phyloP scores from a whole-genome alignment of 2,329 filamentous ascomycete species.

The Alternaria consortialis region DNA sequence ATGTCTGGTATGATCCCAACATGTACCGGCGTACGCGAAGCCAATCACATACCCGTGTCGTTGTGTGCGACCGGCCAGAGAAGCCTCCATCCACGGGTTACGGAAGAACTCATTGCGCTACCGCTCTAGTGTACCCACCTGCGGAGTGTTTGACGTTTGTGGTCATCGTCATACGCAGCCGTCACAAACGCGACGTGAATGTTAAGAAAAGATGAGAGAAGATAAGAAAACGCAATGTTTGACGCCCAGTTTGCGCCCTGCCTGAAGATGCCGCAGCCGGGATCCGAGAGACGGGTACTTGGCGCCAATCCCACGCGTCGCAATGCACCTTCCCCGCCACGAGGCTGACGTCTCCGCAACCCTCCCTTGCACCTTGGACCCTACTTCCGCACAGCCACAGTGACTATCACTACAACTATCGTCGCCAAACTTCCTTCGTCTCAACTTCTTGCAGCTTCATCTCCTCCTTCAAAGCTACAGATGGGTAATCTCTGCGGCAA shows the following conservation, averaged over 20 bases:
- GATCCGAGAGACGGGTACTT: conserved; percentile 30
- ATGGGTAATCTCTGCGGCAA: conserved; percentile 94
- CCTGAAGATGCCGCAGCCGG: conserved; percentile 7
- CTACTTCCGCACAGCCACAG: conserved; percentile 30
- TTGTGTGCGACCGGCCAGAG: conserved; percentile 7
- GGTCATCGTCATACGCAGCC: conserved; percentile 1
- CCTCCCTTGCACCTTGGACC: conserved; percentile 15
- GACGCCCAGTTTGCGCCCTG: not conserved
- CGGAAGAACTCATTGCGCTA: conserved; percentile 13
- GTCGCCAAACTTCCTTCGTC: conserved; percentile 1
- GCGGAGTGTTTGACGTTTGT: conserved; percentile 12
- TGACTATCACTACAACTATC: conserved; percentile 2
- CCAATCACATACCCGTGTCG: not conserved
- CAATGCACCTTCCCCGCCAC: conserved; percentile 24
- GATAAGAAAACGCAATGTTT: not conserved
- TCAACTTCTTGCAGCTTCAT: not conserved
- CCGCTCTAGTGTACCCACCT: conserved; percentile 14
- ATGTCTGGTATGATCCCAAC: not conserved
- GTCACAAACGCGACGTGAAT: conserved; percentile 3
- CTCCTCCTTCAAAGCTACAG: conserved; percentile 2
- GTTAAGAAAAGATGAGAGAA: not conserved
- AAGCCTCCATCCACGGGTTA: conserved; percentile 5
- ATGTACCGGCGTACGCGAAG: not conserved
- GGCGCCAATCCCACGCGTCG: conserved; percentile 26
- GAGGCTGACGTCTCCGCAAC: conserved; percentile 29